Percentiles rank a stretch among this genome's conserved stretches.
Conservation (phyloP, 306 rosid species). For the Luffa aegyptiaca region DNA sequence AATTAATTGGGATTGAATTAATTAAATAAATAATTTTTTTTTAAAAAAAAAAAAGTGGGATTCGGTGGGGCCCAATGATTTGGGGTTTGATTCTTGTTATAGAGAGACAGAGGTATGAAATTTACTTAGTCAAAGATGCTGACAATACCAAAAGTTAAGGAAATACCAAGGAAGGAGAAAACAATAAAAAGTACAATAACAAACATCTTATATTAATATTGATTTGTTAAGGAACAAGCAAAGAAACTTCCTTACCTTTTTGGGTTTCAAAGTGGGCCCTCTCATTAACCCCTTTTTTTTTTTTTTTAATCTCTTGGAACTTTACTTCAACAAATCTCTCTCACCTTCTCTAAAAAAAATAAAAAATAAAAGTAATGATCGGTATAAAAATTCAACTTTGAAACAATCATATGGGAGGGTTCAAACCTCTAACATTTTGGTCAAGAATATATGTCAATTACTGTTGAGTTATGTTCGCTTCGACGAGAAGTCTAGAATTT, state of each 20-base stretch:
- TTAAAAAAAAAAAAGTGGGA: neutral
- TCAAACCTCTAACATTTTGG: no score
- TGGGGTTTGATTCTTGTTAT: neutral
- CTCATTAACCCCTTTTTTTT: neutral
- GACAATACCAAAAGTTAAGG: neutral
- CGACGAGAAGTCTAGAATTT: no score
- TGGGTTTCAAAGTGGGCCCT: neutral
- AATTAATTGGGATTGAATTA: neutral
- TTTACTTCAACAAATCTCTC: neutral
- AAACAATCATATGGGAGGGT: no score
- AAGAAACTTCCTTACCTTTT: neutral
- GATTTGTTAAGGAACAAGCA: neutral
- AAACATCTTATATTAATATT: neutral
- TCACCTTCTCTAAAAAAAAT: no score
- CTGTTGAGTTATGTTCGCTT: no score
- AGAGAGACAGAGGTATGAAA: neutral
- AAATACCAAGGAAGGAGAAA: neutral
- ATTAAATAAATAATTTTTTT: no score
- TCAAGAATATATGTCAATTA: no score
- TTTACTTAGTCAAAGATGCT: constrained; percentile 2
- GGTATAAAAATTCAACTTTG: neutral
- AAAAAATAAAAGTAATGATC: neutral
- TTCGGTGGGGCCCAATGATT: neutral
- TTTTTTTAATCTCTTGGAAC: neutral
- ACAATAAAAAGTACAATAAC: neutral